Conservation (phyloP, 805 yeast species). For the Kluyveromyces aestuarii region DNA sequence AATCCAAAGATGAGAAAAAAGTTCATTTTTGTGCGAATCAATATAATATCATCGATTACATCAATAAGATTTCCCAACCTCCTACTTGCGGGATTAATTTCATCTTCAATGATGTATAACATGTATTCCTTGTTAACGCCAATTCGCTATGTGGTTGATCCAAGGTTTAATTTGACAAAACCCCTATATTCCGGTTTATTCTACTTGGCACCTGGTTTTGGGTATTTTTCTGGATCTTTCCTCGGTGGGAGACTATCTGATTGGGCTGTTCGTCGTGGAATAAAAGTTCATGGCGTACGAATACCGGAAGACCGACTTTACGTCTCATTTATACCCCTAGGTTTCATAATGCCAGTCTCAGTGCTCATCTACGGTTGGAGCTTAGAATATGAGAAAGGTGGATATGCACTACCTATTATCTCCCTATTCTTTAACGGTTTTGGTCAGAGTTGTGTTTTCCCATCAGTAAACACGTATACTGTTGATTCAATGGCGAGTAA, state of each 20-base stretch:
- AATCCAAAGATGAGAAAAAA: constrained; percentile 25
- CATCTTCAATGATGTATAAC: constrained; percentile 35
- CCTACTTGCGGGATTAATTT: constrained; percentile 34
- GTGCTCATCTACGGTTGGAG: constrained; percentile 48
- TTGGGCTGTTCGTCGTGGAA: constrained; percentile 35
- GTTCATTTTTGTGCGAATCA: constrained; percentile 35
- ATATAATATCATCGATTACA: constrained; percentile 37
- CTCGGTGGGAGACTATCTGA: constrained; percentile 49
- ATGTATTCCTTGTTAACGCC: constrained; percentile 49
- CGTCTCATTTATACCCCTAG: constrained; percentile 32
- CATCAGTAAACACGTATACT: constrained; percentile 48
- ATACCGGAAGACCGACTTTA: constrained; percentile 46
- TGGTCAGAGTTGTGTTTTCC: constrained; percentile 44
- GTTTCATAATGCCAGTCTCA: constrained; percentile 37
- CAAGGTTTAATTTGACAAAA: constrained; percentile 38
- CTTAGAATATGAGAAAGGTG: constrained; percentile 40
- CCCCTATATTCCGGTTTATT: constrained; percentile 46
- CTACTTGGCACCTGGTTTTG: constrained; percentile 50
- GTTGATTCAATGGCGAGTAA: constrained; percentile 46
- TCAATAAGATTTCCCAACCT: constrained; percentile 38
- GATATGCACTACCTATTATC: constrained; percentile 45
- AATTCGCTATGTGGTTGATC: constrained; percentile 46
- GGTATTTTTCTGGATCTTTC: constrained; percentile 41
- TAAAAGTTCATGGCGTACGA: constrained; percentile 34
- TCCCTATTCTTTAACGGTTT: constrained; percentile 40